phyloP scores from a whole-genome alignment of 2,329 filamentous ascomycete species.

The Ophiosphaerella korrae region DNA sequence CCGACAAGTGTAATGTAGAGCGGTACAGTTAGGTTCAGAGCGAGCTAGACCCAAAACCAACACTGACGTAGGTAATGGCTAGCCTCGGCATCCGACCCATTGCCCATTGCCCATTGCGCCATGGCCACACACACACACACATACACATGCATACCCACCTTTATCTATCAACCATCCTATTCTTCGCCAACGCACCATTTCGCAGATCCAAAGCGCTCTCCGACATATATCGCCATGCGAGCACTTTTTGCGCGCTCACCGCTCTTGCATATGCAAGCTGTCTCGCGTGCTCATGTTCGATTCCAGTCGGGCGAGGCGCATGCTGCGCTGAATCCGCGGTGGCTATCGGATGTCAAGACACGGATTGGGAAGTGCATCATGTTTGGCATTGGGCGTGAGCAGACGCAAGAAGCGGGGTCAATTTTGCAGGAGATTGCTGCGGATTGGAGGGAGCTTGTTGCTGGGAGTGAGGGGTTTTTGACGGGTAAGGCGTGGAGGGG shows the following conservation, averaged over 20 bases:
- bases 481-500: conserved; percentile 66
- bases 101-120: no score
- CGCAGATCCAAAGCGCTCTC: neutral
- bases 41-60: neutral
- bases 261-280: neutral
- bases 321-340: conserved; percentile 55
- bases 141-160: no score
- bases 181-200: neutral
- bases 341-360: conserved; percentile 70
- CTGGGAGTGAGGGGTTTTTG: conserved; percentile 76
- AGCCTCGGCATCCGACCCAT: neutral
- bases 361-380: conserved; percentile 76
- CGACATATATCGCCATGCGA: neutral
- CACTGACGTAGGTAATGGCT: neutral
- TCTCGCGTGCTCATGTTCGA: conserved; percentile 2
- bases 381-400: conserved; percentile 68
- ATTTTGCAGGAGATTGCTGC: conserved; percentile 65
- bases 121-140: no score
- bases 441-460: conserved; percentile 74
- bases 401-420: conserved; percentile 62
- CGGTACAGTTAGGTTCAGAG: neutral
- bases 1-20: neutral
- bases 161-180: no score
- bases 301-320: neutral
- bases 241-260: neutral